Percentiles rank a stretch among this genome's conserved stretches.
Evolutionary conservation across 2,329 filamentous ascomycete genomes (phyloP).

Genomic region (Podosphaera leucotricha): DNA sequence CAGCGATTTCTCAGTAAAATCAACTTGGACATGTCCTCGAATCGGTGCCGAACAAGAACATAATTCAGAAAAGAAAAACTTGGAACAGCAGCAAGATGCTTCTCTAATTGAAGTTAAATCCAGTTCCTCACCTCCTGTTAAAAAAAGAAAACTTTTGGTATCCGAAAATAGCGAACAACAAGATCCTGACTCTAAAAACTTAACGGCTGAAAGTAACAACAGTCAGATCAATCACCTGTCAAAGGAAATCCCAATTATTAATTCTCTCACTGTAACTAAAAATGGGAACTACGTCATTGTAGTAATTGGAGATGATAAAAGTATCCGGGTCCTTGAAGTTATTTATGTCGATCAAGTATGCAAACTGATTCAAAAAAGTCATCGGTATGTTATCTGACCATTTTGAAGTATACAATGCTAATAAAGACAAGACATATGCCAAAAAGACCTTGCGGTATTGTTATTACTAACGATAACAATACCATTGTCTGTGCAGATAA

Average conservation of each 20-base stretch:
- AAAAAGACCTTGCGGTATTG: slow-evolving; percentile 62
- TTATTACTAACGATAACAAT: slow-evolving; percentile 38
- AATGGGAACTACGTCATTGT: slow-evolving; percentile 48
- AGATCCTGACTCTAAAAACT: slow-evolving; percentile 1
- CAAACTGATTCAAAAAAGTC: slow-evolving; percentile 39
- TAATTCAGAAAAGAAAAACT: not conserved
- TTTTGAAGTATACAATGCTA: not conserved
- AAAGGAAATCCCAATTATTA: slow-evolving; percentile 36
- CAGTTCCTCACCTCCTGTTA: slow-evolving; percentile 10
- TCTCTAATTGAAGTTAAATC: slow-evolving; percentile 2
- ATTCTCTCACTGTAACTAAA: slow-evolving; percentile 38
- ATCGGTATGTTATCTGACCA: slow-evolving; percentile 30
- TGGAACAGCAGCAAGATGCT: not conserved
- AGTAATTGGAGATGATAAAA: slow-evolving; percentile 80
- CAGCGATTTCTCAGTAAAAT: slow-evolving; percentile 31
- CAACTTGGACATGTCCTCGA: slow-evolving; percentile 16
- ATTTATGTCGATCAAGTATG: slow-evolving; percentile 22
- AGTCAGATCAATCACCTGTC: slow-evolving; percentile 6
- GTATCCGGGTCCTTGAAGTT: slow-evolving; percentile 58
- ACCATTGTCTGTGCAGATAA: slow-evolving; percentile 77
- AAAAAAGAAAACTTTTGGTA: slow-evolving; percentile 14
- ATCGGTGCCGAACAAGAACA: slow-evolving; percentile 1
- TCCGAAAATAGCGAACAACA: slow-evolving; percentile 2
- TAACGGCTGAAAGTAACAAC: slow-evolving; percentile 6
- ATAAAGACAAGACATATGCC: slow-evolving; percentile 39